Evolutionary conservation across 2,329 filamentous ascomycete species (phyloP).

Genomic region (Acrocalymma vagum): DNA sequence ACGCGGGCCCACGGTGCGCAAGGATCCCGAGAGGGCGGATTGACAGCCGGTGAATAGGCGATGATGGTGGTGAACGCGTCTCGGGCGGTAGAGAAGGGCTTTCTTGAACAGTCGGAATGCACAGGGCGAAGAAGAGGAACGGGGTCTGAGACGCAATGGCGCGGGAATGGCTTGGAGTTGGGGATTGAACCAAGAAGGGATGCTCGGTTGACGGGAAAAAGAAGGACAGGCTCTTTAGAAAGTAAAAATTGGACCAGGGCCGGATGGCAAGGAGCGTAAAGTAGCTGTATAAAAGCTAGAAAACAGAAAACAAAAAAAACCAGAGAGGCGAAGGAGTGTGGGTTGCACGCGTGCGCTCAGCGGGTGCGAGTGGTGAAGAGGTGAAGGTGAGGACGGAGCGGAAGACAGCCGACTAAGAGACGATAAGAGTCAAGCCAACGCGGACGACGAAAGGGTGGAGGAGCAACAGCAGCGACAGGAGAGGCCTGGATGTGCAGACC

Average conservation of each 20-base stretch:
- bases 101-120: constrained; percentile 8
- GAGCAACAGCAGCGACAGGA: too few relatives aligned
- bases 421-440: too few relatives aligned
- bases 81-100: constrained; percentile 5
- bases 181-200: constrained; percentile 8
- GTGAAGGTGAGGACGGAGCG: constrained; percentile 2
- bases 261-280: constrained; percentile 33
- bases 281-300: too few relatives aligned
- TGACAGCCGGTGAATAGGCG: constrained; percentile 3
- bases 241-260: constrained; percentile 28
- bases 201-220: constrained; percentile 22
- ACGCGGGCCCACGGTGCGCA: constrained; percentile 2
- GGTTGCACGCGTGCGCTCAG: constrained; percentile 34
- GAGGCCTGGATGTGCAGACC: constrained; percentile 28
- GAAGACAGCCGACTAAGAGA: constrained; percentile 1
- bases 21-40: constrained; percentile 10
- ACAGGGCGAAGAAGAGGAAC: constrained; percentile 9
- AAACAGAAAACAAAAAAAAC: too few relatives aligned
- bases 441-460: constrained; percentile 22
- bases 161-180: constrained; percentile 2
- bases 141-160: constrained; percentile 8
- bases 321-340: constrained; percentile 23
- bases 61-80: constrained; percentile 3
- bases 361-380: constrained; percentile 12
- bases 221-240: constrained; percentile 11